These are phyloP conservation scores for Vigna nakashimae DNA, from an alignment of 306 rosid species.

Conservation along the genomic window DNA sequence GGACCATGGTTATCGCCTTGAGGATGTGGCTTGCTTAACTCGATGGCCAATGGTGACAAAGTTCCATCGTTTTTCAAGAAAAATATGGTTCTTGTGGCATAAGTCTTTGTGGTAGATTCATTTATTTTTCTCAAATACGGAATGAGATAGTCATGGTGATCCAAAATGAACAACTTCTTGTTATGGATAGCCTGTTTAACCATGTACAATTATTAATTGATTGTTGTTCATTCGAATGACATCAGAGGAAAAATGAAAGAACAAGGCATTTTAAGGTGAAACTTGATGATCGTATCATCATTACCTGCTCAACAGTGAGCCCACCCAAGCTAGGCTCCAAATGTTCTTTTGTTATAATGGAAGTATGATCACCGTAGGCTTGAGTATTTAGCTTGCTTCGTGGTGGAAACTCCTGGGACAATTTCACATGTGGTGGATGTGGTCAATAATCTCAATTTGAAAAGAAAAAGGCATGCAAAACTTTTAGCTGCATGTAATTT, in stretches of 20 bases:
- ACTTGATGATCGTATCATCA: neutral
- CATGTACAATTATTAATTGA: slow-evolving; percentile 11
- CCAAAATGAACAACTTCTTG: slow-evolving; percentile 65
- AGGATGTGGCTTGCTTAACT: slow-evolving; percentile 69
- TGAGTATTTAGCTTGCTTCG: slow-evolving; percentile 58
- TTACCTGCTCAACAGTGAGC: slow-evolving; percentile 62
- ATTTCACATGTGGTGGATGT: neutral
- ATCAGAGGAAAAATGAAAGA: neutral
- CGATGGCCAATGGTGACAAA: slow-evolving; percentile 75
- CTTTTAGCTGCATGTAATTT: neutral
- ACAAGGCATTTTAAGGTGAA: neutral
- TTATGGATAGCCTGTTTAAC: slow-evolving; percentile 57
- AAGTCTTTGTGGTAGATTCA: slow-evolving; percentile 52
- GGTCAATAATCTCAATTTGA: neutral
- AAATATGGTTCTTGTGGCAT: slow-evolving; percentile 73
- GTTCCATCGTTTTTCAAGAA: slow-evolving; percentile 71
- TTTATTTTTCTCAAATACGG: slow-evolving; percentile 70
- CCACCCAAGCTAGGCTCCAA: slow-evolving; percentile 55
- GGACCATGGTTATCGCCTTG: slow-evolving; percentile 64
- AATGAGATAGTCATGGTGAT: slow-evolving; percentile 72
- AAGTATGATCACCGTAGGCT: slow-evolving; percentile 64
- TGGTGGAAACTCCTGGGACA: slow-evolving; percentile 67
- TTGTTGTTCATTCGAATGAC: neutral
- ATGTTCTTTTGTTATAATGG: slow-evolving; percentile 55
- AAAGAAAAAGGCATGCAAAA: neutral